Conservation (phyloP, 208 protist species). For the Blastocrithidia nonstop region DNA sequence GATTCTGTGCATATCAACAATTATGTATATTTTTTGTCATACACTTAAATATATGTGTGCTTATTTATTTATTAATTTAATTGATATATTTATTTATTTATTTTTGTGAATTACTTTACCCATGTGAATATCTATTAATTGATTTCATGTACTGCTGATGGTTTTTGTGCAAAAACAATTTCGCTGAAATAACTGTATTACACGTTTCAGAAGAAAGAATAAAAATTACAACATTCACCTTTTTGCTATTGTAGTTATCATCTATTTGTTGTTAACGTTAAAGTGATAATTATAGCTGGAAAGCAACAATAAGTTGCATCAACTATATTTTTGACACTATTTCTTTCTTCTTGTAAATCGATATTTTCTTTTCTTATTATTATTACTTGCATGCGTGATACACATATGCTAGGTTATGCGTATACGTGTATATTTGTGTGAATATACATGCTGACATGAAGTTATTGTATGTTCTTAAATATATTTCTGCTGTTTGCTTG, state of each 20-base stretch:
- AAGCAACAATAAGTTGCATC: neutral
- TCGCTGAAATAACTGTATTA: too few species aligned
- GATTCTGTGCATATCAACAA: neutral
- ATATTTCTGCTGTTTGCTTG: neutral
- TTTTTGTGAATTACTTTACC: neutral
- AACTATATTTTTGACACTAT: constrained; percentile 1
- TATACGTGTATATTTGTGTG: neutral
- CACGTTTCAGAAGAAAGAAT: too few species aligned
- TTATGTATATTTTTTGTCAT: constrained; percentile 2
- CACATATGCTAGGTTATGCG: neutral
- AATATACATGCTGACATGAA: constrained; percentile 1
- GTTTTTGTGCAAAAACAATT: too few species aligned
- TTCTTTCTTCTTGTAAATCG: constrained; percentile 2
- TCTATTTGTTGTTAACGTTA: too few species aligned
- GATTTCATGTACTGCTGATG: neutral
- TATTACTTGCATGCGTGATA: constrained; percentile 1
- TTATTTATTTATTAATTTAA: constrained; percentile 3
- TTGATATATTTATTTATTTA: neutral
- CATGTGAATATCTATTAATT: neutral
- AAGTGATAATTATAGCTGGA: too few species aligned
- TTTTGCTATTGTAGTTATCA: too few species aligned
- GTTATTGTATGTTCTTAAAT: neutral
- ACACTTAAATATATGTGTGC: constrained; percentile 3
- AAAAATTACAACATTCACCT: too few species aligned
- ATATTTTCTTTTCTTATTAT: constrained; percentile 2